Base-by-base conservation (phyloP, 2,329 filamentous ascomycete species). In the Xylariaceae sp. region DNA sequence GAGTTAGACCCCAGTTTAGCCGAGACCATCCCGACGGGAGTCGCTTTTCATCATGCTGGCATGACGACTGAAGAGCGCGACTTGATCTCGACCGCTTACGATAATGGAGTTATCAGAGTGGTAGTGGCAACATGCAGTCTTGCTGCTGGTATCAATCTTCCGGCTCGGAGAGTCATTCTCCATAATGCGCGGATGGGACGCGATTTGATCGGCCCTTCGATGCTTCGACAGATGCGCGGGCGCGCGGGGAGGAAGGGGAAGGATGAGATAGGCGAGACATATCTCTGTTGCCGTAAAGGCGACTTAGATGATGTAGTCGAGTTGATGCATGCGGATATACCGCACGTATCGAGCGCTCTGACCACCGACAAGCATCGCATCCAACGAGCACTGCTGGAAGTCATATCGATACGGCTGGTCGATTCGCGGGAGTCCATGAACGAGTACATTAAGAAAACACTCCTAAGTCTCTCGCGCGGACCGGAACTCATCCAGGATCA, bases 151-250 rank as follows among this genome's bases (percentile, higher is more conserved):
- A 90, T 92, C 60, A 92, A 92, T 72, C 75, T 92, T 68, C 71
- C 71, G 4, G 89, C 89, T 6, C 79, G 89, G 56, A 78, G 89
- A 64, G 89, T 92, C 0, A 90, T 92, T 60, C 78, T 90, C 30
- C 88, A 90, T 69, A 87, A 85, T 62, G 88, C 87, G 35, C 81
- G 86, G 47, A 91, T 92, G 87, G 89, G 89, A 0, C 80, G 86
- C 55, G 88, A 91, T 51, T 76, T 91, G 52, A 83, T 92, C n/a
- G 88, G 88, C 0, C 88, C 89, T 10, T 85, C 88, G 3, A 89
- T 92, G 86, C 77, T 92, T 72, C 83, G 88, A 53, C 89, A 92
- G 73, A 92, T 92, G 89, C 83, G 88, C 68, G 89, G 89, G 2
- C 81, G 89, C 61, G 89, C 89, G 17, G 89, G 89, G 5, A 82